Percentiles rank a stretch among this genome's conserved stretches.
These are phyloP conservation scores for Colletotrichum viniferum DNA, from an alignment of 2,329 filamentous ascomycete genomes.

Conservation along the genomic window DNA sequence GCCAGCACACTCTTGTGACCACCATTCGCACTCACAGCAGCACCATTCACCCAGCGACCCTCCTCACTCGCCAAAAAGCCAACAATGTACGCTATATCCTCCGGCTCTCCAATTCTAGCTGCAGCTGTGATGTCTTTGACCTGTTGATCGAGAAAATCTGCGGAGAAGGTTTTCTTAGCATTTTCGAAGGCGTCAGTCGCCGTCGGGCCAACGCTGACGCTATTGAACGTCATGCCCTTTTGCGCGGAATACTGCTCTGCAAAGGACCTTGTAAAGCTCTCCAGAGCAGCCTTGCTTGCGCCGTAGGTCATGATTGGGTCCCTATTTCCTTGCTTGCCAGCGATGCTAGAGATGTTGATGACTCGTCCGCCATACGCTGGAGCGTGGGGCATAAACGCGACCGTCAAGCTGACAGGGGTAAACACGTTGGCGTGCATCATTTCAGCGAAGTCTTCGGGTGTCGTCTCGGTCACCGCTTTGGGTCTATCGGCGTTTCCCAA, in stretches of 20 bases:
- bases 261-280: slow-evolving; percentile 30
- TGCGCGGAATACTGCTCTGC: slow-evolving; percentile 32
- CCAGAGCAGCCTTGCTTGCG: slow-evolving; percentile 36
- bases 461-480: neutral
- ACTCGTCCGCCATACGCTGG: slow-evolving; percentile 31
- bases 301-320: slow-evolving; percentile 27
- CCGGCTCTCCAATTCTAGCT: neutral
- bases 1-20: neutral
- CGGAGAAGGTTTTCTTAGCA: neutral
- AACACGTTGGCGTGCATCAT: slow-evolving; percentile 10
- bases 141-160: neutral
- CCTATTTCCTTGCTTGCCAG: neutral
- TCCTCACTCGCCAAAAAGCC: slow-evolving; percentile 11
- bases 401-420: slow-evolving; percentile 30
- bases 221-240: slow-evolving; percentile 32
- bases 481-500: neutral
- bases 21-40: slow-evolving; percentile 4
- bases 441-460: neutral
- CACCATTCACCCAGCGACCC: slow-evolving; percentile 6
- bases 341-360: slow-evolving; percentile 36
- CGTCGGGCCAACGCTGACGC: slow-evolving; percentile 32
- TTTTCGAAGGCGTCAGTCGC: slow-evolving; percentile 15
- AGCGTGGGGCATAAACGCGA: slow-evolving; percentile 32
- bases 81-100: slow-evolving; percentile 5
- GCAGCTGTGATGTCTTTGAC: neutral